These are phyloP conservation scores for Fonsecaea monophora DNA, from an alignment of 2,329 filamentous ascomycete species.

Conservation along the genomic window DNA sequence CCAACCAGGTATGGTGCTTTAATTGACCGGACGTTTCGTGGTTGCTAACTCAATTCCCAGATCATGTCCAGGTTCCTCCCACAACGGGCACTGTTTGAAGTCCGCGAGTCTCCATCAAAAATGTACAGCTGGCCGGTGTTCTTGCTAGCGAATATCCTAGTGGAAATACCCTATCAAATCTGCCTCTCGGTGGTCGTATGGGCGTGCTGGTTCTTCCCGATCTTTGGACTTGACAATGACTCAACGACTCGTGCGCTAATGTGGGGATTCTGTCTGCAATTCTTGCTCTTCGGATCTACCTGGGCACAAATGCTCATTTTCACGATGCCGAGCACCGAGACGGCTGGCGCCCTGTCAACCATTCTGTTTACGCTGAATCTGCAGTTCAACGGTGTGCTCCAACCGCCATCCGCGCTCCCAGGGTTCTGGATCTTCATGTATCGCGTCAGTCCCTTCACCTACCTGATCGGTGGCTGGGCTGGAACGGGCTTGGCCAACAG, in stretches of 20 bases:
- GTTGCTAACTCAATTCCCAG: slow-evolving; percentile 36
- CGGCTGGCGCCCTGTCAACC: slow-evolving; percentile 77
- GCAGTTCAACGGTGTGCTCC: slow-evolving; percentile 77
- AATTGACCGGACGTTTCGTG: slow-evolving; percentile 56
- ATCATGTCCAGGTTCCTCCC: slow-evolving; percentile 75
- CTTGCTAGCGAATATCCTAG: slow-evolving; percentile 70
- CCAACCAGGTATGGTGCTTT: slow-evolving; percentile 57
- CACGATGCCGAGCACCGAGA: slow-evolving; percentile 69
- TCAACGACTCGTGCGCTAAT: slow-evolving; percentile 44
- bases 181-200: slow-evolving; percentile 70
- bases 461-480: slow-evolving; percentile 75
- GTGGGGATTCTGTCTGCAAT: slow-evolving; percentile 70
- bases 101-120: slow-evolving; percentile 70
- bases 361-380: slow-evolving; percentile 74
- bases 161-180: slow-evolving; percentile 72
- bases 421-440: slow-evolving; percentile 84
- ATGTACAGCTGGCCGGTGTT: slow-evolving; percentile 81
- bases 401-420: slow-evolving; percentile 63
- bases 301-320: slow-evolving; percentile 83
- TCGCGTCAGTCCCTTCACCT: slow-evolving; percentile 79
- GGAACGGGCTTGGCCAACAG: slow-evolving; percentile 72
- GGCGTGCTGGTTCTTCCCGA: slow-evolving; percentile 74
- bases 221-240: slow-evolving; percentile 68
- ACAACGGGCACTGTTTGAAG: slow-evolving; percentile 69
- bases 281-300: slow-evolving; percentile 74